These are phyloP conservation scores for Colletotrichum sp. DNA, from an alignment of 2,329 filamentous ascomycete genomes.

Conservation along the genomic window DNA sequence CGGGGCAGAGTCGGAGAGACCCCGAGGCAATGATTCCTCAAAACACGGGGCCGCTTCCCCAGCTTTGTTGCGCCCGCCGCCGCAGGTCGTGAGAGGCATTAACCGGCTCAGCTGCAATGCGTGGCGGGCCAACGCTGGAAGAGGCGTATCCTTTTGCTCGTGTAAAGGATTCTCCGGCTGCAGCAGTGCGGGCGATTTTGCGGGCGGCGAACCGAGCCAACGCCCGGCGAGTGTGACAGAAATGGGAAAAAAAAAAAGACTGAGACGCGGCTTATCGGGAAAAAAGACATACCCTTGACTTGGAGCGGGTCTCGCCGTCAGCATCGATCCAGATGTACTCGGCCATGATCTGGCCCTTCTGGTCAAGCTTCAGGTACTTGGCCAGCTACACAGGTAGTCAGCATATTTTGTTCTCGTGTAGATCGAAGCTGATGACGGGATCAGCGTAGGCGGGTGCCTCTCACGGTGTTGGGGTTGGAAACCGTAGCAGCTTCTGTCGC, in stretches of 20 bases:
- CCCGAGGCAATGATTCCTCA: background rate
- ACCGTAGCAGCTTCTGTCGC: constrained; percentile 31
- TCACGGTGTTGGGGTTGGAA: constrained; percentile 39
- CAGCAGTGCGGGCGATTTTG: background rate
- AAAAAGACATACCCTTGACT: constrained; percentile 81
- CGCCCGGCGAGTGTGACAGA: background rate
- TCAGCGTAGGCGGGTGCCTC: constrained; percentile 6
- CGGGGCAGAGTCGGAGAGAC: background rate
- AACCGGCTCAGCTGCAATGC: background rate
- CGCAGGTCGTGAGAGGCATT: background rate
- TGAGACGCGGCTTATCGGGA: constrained; percentile 23
- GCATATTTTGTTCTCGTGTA: constrained; percentile 3
- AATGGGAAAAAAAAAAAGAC: constrained; percentile 21
- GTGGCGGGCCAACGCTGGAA: background rate
- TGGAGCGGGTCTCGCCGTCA: constrained; percentile 84
- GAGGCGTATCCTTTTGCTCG: background rate
- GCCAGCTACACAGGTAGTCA: constrained; percentile 65
- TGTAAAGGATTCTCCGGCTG: background rate
- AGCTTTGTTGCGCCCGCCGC: background rate
- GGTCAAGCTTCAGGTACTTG: constrained; percentile 91
- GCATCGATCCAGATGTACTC: constrained; percentile 98
- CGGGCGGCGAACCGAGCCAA: background rate
- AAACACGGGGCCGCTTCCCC: background rate
- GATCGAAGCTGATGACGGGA: background rate
- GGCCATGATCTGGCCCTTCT: constrained; percentile 87